phyloP scores from a whole-genome alignment of 768 basidiomycete species.

The Leucogyrophana mollusca region DNA sequence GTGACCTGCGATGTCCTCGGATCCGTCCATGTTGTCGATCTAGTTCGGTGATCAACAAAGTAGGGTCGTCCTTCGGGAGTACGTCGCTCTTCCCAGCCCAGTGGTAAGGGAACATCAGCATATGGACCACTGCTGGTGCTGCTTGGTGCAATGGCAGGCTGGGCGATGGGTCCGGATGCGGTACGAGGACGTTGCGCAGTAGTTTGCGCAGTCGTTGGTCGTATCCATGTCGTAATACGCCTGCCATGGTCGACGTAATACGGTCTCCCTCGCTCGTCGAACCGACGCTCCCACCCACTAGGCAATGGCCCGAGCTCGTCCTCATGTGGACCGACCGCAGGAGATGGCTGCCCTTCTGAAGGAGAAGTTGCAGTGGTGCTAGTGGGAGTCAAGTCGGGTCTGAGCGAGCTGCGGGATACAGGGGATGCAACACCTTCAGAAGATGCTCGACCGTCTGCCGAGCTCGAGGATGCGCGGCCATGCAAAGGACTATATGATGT shows the following conservation, averaged over 20 bases:
- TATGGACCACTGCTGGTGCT: slow-evolving; percentile 29
- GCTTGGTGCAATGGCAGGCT: slow-evolving; percentile 28
- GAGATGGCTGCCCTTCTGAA: slow-evolving; percentile 5
- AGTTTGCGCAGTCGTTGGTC: slow-evolving; percentile 33
- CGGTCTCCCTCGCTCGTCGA: slow-evolving; percentile 65
- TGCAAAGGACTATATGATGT: slow-evolving; percentile 16
- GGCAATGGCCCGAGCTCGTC: slow-evolving; percentile 68
- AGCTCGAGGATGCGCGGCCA: slow-evolving; percentile 1
- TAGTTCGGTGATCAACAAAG: slow-evolving; percentile 74
- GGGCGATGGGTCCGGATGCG: slow-evolving; percentile 12
- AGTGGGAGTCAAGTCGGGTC: slow-evolving; percentile 12
- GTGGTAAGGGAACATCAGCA: slow-evolving; percentile 70
- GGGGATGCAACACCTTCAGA: slow-evolving; percentile 3
- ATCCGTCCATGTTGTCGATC: slow-evolving; percentile 91
- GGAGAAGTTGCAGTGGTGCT: slow-evolving; percentile 5
- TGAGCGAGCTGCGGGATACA: slow-evolving; percentile 11
- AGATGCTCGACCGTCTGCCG: slow-evolving; percentile 4
- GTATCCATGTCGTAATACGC: slow-evolving; percentile 79
- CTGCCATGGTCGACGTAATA: slow-evolving; percentile 91
- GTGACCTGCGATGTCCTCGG: slow-evolving; percentile 61
- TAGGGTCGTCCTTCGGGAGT: slow-evolving; percentile 84
- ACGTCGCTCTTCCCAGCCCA: slow-evolving; percentile 90
- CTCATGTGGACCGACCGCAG: slow-evolving; percentile 36
- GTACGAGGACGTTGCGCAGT: slow-evolving; percentile 15
- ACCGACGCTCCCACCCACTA: slow-evolving; percentile 79